Base-by-base conservation (phyloP, 1,139 yeast species). In the Candida sanyaensis region DNA sequence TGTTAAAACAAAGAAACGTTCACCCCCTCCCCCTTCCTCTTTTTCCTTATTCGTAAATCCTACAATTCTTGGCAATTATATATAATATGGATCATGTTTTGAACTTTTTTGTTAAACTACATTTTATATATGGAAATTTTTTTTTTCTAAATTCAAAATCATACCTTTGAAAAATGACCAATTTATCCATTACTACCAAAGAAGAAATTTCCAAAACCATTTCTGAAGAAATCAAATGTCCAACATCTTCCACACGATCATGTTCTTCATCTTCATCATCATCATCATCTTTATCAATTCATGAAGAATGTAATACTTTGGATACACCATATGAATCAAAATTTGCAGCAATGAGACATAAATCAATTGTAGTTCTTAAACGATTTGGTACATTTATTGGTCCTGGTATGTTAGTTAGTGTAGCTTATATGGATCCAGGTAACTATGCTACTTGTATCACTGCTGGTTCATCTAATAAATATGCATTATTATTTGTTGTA, bases 351-450 rank as follows among this genome's bases (percentile, higher is more conserved):
- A 31, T 31, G 33, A 12, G 17, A 31, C 3, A 31, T 11, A 31
- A 31, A 31, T 31, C 33, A 11, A 31, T 11, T 1, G 8, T 31
- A 3, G 33, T 31, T n/a, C 17, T 31, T 31, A 31, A 31, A 31
- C 33, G 33, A n/a, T 31, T 31, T 31, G 13, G 33, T n/a, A n/a
- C 17, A 13, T 88, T 86, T 55, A 67, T 86, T n/a, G 93, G 93
- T 0, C 93, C 93, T 0, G 93, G 93, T 0, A 65, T 87, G 42
- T 79, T 87, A 81, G 84, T 88, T 21, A 73, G 87, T 34, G 92
- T 87, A 32, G 91, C 93, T 0, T 87, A 87, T 60, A 84, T 86
- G 81, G 95, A 87, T 63, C 95, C 96, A 1, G 96, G 96, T 63
- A 88, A 88, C 66, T 88, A 88, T 64, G 82, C 95, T 30, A 86